Evolutionary conservation across 306 rosid genomes (phyloP).

Genomic region (Vigna hirtella): DNA sequence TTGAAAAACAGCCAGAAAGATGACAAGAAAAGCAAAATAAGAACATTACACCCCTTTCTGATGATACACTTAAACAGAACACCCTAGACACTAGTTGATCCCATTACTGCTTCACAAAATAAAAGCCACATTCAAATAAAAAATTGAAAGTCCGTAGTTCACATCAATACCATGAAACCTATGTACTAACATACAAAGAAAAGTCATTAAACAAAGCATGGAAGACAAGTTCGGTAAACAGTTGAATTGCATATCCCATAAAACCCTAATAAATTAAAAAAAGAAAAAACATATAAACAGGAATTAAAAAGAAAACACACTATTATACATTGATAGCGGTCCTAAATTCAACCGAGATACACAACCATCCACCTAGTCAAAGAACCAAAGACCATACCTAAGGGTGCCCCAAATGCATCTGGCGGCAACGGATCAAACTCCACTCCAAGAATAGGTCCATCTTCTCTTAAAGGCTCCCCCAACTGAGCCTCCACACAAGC

Average conservation of each 20-base stretch:
- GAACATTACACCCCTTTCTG: conserved; percentile 15
- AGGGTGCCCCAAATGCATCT: conserved; percentile 94
- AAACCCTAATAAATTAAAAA: not conserved
- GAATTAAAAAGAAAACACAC: conserved; percentile 8
- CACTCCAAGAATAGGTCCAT: conserved; percentile 87
- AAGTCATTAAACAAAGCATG: conserved; percentile 9
- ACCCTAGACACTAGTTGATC: conserved; percentile 35
- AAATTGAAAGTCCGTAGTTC: conserved; percentile 28
- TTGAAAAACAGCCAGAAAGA: conserved; percentile 3
- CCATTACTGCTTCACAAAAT: not conserved
- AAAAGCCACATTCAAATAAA: not conserved
- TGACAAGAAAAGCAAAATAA: conserved; percentile 20
- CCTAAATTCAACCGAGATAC: conserved; percentile 31
- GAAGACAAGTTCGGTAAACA: conserved; percentile 21
- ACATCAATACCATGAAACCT: conserved; percentile 28
- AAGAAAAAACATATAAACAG: not conserved
- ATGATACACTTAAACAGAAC: conserved; percentile 11
- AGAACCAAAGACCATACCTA: conserved; percentile 59
- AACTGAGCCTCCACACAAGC: conserved; percentile 94
- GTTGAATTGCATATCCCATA: not conserved
- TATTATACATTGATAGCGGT: conserved; percentile 6
- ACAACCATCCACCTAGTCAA: conserved; percentile 10
- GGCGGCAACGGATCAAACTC: conserved; percentile 97
- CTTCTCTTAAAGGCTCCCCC: conserved; percentile 92
- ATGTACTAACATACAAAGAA: not conserved